Conservation (phyloP, 2,329 filamentous ascomycete species). For the Monilinia fructicola region DNA sequence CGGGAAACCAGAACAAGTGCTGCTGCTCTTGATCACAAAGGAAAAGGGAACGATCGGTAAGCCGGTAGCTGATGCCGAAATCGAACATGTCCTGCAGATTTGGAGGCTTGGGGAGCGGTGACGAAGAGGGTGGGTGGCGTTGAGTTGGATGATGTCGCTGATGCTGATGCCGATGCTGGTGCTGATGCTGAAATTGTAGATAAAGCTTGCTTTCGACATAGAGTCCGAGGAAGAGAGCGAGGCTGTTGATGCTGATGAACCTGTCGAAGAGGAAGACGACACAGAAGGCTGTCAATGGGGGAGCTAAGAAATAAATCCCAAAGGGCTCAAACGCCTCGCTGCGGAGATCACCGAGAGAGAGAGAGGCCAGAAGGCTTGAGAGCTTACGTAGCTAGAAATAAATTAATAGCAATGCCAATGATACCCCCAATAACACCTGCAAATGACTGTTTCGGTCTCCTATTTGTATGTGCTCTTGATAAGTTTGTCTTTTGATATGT, state of each 20-base stretch:
- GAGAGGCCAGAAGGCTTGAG: slow-evolving; percentile 37
- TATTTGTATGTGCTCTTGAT: not conserved
- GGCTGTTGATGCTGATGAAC: slow-evolving; percentile 37
- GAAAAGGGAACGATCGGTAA: too few relatives aligned
- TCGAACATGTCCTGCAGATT: slow-evolving; percentile 41
- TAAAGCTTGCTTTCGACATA: slow-evolving; percentile 39
- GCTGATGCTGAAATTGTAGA: slow-evolving; percentile 37
- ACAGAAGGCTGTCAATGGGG: slow-evolving; percentile 37
- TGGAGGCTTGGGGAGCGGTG: slow-evolving; percentile 51
- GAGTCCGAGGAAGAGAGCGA: slow-evolving; percentile 46
- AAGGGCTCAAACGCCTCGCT: slow-evolving; percentile 29
- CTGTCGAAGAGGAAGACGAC: slow-evolving; percentile 35
- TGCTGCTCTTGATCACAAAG: too few relatives aligned
- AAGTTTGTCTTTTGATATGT: not conserved
- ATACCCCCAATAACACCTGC: not conserved
- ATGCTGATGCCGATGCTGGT: slow-evolving; percentile 37
- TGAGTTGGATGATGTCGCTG: slow-evolving; percentile 36
- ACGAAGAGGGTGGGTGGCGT: slow-evolving; percentile 41
- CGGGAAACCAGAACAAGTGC: too few relatives aligned
- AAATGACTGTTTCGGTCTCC: not conserved
- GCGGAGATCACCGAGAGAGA: slow-evolving; percentile 37
- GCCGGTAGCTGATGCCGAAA: too few relatives aligned
- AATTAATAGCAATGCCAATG: slow-evolving; percentile 18
- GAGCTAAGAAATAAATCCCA: slow-evolving; percentile 37
- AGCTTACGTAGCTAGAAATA: not conserved